A percentile compares a stretch with the other conserved stretches of the same genome.
Conservation (phyloP, 1,139 yeast genomes). For the Suhomyces atakaporum region DNA sequence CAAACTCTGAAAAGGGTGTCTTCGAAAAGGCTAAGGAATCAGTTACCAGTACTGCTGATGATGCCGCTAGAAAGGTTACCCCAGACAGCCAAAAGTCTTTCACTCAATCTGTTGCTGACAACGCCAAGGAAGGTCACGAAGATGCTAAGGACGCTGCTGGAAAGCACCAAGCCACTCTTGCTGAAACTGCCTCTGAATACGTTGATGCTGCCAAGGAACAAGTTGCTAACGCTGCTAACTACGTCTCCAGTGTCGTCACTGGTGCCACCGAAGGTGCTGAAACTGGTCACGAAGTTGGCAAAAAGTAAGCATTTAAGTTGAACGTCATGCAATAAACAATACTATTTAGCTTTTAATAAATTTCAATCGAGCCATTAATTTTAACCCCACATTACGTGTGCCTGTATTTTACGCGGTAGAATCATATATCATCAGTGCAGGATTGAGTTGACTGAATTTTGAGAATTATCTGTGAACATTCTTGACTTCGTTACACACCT, state of each 20-base stretch:
- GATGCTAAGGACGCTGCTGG: conserved; percentile 33
- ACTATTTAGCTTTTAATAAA: neutral
- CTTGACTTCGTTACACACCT: too few relatives aligned
- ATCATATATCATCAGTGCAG: too few relatives aligned
- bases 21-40: conserved; percentile 70
- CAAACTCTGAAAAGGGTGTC: conserved; percentile 68
- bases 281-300: conserved; percentile 43
- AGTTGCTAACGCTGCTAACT: conserved; percentile 61
- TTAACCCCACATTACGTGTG: too few relatives aligned
- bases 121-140: conserved; percentile 42
- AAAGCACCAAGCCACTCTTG: conserved; percentile 36
- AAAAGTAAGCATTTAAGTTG: conserved; percentile 24
- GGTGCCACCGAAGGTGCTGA: conserved; percentile 64
- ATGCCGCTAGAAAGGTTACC: conserved; percentile 55
- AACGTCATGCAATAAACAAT: too few relatives aligned
- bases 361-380: too few relatives aligned
- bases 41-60: conserved; percentile 66
- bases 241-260: conserved; percentile 56
- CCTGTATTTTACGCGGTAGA: too few relatives aligned
- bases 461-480: too few relatives aligned
- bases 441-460: too few relatives aligned
- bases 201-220: conserved; percentile 64
- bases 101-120: conserved; percentile 66
- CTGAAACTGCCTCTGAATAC: conserved; percentile 62
- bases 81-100: conserved; percentile 72